Evolutionary conservation across 2,329 filamentous ascomycete species (phyloP), one percentile per base, ranked within the genome.

Genomic region (Ascochyta fabae): DNA sequence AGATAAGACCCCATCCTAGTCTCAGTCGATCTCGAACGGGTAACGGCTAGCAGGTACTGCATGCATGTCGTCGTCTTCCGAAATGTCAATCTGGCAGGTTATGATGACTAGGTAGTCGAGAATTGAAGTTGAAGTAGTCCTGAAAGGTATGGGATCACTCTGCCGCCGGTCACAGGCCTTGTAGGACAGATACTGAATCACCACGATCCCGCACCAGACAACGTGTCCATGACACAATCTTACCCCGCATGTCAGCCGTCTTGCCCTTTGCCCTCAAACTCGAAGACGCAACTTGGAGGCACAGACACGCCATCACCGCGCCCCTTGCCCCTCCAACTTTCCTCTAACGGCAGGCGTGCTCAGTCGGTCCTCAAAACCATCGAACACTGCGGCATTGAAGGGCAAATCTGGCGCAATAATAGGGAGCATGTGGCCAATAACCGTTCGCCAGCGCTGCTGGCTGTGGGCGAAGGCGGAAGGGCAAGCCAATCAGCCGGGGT

Each of bases 341-440:
- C 53, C 53, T 44, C 19, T 56, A 56, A 56, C 19, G 53, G 53
- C 53, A 56, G 53, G 53, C 38, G 47, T 26, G 41, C 46, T 41
- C 23, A 44, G n/a, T 6, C 38, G 39, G 48, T 34, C 38, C 24
- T 47, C 48, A 48, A 47, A 51, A n/a, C 42, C 39, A 22, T 56
- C 24, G 53, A 56, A 51, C 4, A 36, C 53, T 46, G 53, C 48
- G 53, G 29, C 47, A 31, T 38, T 27, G 34, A 40, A 53, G 43
- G 44, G 43, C 50, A 45, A 53, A 53, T 53, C 29, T 26, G 38
- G 36, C 40, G 36, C 43, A 41, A 46, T 49, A 55, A 50, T 45
- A 50, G 47, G 27, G 41, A 26, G 38, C 48, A 34, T n/a, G 38
- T 39, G 33, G n/a, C 26, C 40, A 51, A 56, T 43, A 31, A 26